Base-by-base conservation (phyloP, 192 early-diverging fungal species). In the Umbelopsis isabellina region DNA sequence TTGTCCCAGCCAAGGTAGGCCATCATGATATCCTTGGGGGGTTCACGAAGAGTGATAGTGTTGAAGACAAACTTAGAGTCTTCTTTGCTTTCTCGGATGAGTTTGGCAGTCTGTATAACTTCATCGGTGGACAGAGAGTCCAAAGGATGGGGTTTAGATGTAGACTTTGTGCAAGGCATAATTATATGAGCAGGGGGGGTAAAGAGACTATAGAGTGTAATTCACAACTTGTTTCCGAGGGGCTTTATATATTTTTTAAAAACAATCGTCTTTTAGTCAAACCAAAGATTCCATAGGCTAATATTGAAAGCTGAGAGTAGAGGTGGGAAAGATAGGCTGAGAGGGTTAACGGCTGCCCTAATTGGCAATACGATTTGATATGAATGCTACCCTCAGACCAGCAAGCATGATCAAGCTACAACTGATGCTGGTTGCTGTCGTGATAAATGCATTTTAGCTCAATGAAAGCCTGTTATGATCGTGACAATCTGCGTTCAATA, bases 21-120 rank as follows among this genome's bases (percentile, higher is more conserved):
- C 30, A 80, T 21, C 78, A 80, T 80, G 21, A 66, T 46, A 8
- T 72, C 53, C 37, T 80, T 80, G 0, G 25, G 16, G 21, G 78
- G 78, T 50, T 80, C 78, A 49, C 72, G 66, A 27, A 80, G 78
- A 61, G 74, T 80, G 45, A 80, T 80, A 49, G 78, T 80, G 27
- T 80, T 80, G 67, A 80, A 80, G 46, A 80, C 47, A 46, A 75
- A 65, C 21, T 73, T 49, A 7, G 68, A 49, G 1, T 49, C 22
- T 22, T 71, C 50, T 41, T 70, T 72, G 16, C 33, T 67, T 41
- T 75, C 21, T 18, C 71, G 74, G 44, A 65, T 45, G 15, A 80
- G 65, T 16, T 67, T 2, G 41, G 74, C 49, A 45, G 74, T 73
- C n/a, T 46, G 49, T 8, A 70, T 70, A 30, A 80, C 72, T 75